Base-by-base conservation (phyloP, 2,329 filamentous ascomycete genomes). In the Aspergillus bombycis region DNA sequence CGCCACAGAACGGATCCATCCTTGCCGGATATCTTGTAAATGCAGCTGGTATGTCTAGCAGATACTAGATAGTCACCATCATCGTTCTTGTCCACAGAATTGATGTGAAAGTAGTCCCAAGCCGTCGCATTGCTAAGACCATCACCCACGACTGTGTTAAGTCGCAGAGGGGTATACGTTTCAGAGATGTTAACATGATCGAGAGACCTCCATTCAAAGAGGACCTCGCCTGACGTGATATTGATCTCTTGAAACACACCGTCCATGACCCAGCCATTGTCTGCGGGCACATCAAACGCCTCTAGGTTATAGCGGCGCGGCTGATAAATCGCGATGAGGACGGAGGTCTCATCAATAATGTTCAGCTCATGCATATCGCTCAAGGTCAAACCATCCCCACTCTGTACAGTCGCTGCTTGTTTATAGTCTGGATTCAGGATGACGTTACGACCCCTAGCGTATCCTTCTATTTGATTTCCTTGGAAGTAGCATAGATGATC, bases 301-400 rank as follows among this genome's bases (percentile, higher is more conserved):
- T 78, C 82, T 74, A 85, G 76, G 62, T 85, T 82, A 67, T 82
- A 80, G 57, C 78, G 76, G 28, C 74, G 75, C 63, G 78, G 78
- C 60, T 80, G 77, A 61, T 80, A 80, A 8, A 79, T 72, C 0
- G 77, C 79, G 74, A 80, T 75, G 38, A 80, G 65, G 0, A 78
- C 77, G 11, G 72, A 73, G 60, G 74, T 76, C 55, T 79, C 75
- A 38, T 81, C 78, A 55, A 83, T 79, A 38, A 81, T 74, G 62
- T 74, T 78, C 68, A 85, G 84, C 63, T 85, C 83, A 68, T 85
- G 83, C 82, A 84, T 84, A 68, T 85, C 83, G 68, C 77, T 79
- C 26, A 78, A 78, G 8, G 76, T 72, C 71, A 78, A 76, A 36
- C 76, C 76, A 26, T 75, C 77, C 2, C 75, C 75, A 1, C 78